These are phyloP conservation scores for Micractinium conductrix DNA, from an alignment of 139 green algal genomes.

Conservation along the genomic window DNA sequence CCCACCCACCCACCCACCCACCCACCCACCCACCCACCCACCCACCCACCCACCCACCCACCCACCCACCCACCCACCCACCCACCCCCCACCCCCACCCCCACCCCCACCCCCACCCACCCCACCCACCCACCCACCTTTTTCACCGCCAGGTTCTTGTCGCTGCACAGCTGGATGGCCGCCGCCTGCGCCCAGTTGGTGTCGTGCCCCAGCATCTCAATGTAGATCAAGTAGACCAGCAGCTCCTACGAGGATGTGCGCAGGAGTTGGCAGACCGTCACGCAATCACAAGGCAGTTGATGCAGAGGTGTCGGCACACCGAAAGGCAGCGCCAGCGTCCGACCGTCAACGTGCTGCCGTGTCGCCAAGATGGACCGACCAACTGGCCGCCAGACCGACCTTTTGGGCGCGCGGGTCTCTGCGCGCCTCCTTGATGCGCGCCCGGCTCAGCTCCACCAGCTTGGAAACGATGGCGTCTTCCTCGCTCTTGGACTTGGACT, in stretches of 20 bases:
- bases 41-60: no score
- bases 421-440: constrained; percentile 79
- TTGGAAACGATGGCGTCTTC: constrained; percentile 85
- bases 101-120: not conserved
- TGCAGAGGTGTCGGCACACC: no score
- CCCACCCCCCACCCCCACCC: not conserved
- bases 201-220: constrained; percentile 99
- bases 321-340: no score
- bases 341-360: no score
- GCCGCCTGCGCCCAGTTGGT: constrained; percentile 90
- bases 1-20: no score
- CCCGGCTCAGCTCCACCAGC: constrained; percentile 77
- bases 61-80: not conserved
- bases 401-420: constrained; percentile 65
- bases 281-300: no score
- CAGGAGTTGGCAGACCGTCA: no score
- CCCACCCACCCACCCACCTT: constrained; percentile 51
- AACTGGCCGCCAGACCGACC: no score
- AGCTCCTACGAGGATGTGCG: no score
- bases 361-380: no score
- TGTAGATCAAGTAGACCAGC: constrained; percentile 94
- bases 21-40: no score
- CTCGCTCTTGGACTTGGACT: constrained; percentile 81
- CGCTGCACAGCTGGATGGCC: constrained; percentile 82
- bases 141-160: constrained; percentile 73